Evolutionary conservation across 73 alveolate species (phyloP).

Genomic region (Paramecium biaurelia): DNA sequence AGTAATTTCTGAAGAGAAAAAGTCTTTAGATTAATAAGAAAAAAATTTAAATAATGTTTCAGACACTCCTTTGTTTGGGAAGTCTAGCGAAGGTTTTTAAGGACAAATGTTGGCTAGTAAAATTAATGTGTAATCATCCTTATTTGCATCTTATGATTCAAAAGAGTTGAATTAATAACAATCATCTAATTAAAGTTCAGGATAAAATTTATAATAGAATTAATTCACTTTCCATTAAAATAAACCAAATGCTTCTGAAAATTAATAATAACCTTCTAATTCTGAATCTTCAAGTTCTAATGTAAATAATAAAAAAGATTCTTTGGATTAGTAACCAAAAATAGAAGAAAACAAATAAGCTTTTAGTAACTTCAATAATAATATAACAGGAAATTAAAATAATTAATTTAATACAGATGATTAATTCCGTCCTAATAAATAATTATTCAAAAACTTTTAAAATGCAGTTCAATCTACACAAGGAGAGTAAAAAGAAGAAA

Average conservation of each 20-base stretch:
- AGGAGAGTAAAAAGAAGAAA: background rate
- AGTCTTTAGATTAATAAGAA: background rate
- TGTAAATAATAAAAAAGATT: background rate
- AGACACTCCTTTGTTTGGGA: background rate
- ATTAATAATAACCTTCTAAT: background rate
- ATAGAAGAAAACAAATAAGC: background rate
- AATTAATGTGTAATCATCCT: background rate
- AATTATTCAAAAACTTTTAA: background rate
- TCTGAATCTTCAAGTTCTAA: background rate
- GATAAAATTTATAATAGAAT: background rate
- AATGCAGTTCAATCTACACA: background rate
- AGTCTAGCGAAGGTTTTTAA: background rate
- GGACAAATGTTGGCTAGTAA: background rate
- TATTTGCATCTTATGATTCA: background rate
- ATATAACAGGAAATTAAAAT: background rate
- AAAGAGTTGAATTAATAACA: background rate
- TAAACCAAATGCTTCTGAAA: background rate
- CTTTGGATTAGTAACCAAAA: background rate
- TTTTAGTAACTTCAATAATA: background rate
- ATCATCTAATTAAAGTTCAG: background rate
- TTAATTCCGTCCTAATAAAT: background rate
- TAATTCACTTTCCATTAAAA: background rate
- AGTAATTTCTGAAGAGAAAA: background rate
- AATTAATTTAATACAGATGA: background rate
- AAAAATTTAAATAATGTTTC: background rate